phyloP scores from a whole-genome alignment of 371 early-diverging fungal genomes.

The Mucor mucedo region DNA sequence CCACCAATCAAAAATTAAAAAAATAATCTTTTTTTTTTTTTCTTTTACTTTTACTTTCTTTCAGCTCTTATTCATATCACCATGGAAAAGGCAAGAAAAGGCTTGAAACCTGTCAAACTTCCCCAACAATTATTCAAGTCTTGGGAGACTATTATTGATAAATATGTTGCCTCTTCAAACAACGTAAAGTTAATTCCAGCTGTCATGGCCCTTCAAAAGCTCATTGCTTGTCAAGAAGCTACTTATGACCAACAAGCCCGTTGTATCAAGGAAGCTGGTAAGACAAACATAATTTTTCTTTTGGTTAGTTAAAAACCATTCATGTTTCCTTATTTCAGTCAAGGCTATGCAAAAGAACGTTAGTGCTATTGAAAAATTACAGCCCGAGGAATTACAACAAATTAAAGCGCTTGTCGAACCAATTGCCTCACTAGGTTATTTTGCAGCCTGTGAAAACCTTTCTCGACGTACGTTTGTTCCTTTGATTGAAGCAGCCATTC shows the following conservation, averaged over 20 bases:
- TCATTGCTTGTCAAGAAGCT: conserved; percentile 24
- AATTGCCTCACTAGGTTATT: conserved; percentile 48
- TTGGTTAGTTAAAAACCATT: neutral
- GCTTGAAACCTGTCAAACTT: conserved; percentile 37
- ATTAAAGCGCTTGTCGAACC: conserved; percentile 36
- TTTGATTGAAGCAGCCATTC: conserved; percentile 38
- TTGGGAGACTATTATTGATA: conserved; percentile 30
- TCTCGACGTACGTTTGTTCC: conserved; percentile 54
- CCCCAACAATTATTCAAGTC: conserved; percentile 34
- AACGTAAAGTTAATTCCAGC: conserved; percentile 21
- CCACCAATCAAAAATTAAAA: conserved; percentile 5
- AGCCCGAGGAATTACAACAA: conserved; percentile 24
- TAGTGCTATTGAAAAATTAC: neutral
- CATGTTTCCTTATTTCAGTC: neutral
- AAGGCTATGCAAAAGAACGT: conserved; percentile 21
- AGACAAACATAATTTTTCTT: neutral
- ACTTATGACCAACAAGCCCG: conserved; percentile 42
- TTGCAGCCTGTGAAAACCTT: conserved; percentile 45
- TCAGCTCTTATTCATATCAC: neutral
- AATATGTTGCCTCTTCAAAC: conserved; percentile 4
- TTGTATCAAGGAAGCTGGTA: conserved; percentile 42
- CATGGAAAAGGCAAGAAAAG: conserved; percentile 38
- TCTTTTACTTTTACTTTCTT: neutral
- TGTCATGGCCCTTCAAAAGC: conserved; percentile 23
- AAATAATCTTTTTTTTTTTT: neutral